Evolutionary conservation across 2,329 filamentous ascomycete genomes (phyloP).

Genomic region (Chaetomium olivaceum): DNA sequence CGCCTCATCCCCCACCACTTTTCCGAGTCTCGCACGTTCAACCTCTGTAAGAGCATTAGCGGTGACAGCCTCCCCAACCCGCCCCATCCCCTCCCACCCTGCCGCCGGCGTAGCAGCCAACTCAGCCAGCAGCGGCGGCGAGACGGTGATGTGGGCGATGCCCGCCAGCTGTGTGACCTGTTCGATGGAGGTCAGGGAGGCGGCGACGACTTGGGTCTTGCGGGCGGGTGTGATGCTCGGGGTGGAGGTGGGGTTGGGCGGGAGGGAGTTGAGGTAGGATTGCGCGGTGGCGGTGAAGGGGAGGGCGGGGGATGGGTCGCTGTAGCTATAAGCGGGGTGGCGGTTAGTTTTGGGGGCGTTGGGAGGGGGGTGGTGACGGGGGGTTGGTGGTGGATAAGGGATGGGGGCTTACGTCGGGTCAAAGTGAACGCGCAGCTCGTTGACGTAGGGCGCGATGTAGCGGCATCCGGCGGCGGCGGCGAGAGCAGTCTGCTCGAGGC

Average conservation of each 20-base stretch:
- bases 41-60: conserved; percentile 15
- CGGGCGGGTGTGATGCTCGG: neutral
- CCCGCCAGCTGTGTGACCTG: conserved; percentile 62
- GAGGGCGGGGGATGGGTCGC: conserved; percentile 52
- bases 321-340: conserved; percentile 42
- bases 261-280: conserved; percentile 48
- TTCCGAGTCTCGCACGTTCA: conserved; percentile 33
- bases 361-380: neutral
- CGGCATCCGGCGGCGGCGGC: conserved; percentile 59
- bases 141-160: conserved; percentile 59
- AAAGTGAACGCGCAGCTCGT: conserved; percentile 64
- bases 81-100: conserved; percentile 33
- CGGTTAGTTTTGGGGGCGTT: neutral
- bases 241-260: conserved; percentile 39
- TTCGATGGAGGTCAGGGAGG: conserved; percentile 56
- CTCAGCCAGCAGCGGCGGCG: conserved; percentile 52
- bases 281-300: conserved; percentile 54
- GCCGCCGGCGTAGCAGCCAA: conserved; percentile 44
- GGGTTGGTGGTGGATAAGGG: neutral
- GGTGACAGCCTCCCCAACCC: conserved; percentile 35
- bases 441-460: conserved; percentile 67
- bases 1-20: conserved; percentile 45
- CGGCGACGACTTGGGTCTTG: conserved; percentile 52
- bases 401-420: conserved; percentile 45
- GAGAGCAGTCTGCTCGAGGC: conserved; percentile 59